Evolutionary conservation across 2,329 filamentous ascomycete species (phyloP).

Genomic region (Huntiella decipiens): DNA sequence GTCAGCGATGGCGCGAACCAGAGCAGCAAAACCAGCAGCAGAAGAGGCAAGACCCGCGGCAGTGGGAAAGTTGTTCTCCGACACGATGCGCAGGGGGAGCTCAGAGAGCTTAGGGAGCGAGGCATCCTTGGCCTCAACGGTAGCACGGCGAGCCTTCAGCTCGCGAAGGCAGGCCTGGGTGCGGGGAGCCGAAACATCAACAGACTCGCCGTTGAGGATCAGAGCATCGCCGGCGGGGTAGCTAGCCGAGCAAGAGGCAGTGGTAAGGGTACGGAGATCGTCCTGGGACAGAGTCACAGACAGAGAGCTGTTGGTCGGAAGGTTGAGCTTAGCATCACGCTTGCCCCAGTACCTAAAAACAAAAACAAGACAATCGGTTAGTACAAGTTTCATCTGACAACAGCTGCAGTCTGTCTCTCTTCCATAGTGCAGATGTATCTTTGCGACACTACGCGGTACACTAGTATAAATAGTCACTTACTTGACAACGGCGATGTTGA

Average conservation of each 20-base stretch:
- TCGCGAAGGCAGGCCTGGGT: slow-evolving; percentile 90
- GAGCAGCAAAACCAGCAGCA: slow-evolving; percentile 48
- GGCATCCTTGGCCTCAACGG: slow-evolving; percentile 52
- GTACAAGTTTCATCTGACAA: slow-evolving; percentile 3
- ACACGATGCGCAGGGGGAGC: slow-evolving; percentile 67
- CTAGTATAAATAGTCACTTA: slow-evolving; percentile 20
- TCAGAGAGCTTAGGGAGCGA: slow-evolving; percentile 66
- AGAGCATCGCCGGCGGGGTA: slow-evolving; percentile 53
- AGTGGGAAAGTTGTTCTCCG: slow-evolving; percentile 97
- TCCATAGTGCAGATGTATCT: too few relatives aligned
- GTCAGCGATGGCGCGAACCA: slow-evolving; percentile 74
- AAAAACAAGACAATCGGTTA: background rate
- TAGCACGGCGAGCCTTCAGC: slow-evolving; percentile 56
- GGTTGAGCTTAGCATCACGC: slow-evolving; percentile 79
- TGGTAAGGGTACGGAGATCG: slow-evolving; percentile 89
- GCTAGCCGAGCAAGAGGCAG: slow-evolving; percentile 65
- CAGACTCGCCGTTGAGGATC: slow-evolving; percentile 61
- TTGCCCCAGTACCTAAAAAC: slow-evolving; percentile 69
- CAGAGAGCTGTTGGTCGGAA: slow-evolving; percentile 93
- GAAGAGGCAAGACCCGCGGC: slow-evolving; percentile 72
- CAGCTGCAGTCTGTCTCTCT: background rate
- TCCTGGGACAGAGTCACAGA: slow-evolving; percentile 89
- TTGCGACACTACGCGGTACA: too few relatives aligned
- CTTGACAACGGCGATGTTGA: slow-evolving; percentile 98
- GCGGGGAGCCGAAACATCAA: slow-evolving; percentile 72